These are phyloP conservation scores for Phytophthora ohioensis DNA, from an alignment of 352 stramenopile genomes.

Conservation along the genomic window DNA sequence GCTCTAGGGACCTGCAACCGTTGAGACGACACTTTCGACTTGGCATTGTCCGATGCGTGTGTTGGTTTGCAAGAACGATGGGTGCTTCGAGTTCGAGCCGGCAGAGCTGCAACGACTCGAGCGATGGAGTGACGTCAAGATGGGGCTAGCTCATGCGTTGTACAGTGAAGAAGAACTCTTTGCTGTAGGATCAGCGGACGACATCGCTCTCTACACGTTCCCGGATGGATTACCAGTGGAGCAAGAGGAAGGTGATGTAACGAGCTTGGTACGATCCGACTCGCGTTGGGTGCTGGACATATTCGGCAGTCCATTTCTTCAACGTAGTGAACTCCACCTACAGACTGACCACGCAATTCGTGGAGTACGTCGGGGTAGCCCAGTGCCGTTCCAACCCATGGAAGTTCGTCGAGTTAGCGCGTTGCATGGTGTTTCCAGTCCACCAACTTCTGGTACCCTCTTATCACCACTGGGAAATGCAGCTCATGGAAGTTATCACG, in stretches of 20 bases:
- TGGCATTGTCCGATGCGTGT: conserved; percentile 50
- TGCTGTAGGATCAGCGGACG: conserved; percentile 55
- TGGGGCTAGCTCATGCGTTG: conserved; percentile 60
- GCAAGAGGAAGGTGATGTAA: conserved; percentile 39
- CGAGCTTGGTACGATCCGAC: conserved; percentile 37
- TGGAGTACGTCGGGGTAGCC: conserved; percentile 42
- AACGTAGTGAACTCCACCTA: conserved; percentile 56
- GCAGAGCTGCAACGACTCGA: conserved; percentile 41
- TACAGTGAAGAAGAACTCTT: conserved; percentile 84
- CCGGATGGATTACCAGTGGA: conserved; percentile 44
- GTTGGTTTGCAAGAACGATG: conserved; percentile 85
- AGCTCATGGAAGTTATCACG: conserved; percentile 13
- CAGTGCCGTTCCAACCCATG: conserved; percentile 30
- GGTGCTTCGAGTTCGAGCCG: conserved; percentile 73
- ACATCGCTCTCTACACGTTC: conserved; percentile 72
- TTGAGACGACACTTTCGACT: neutral
- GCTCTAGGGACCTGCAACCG: neutral
- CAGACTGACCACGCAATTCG: conserved; percentile 70
- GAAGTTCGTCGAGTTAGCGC: conserved; percentile 40
- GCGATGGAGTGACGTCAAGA: conserved; percentile 62
- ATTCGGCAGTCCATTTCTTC: conserved; percentile 64
- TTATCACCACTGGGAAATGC: conserved; percentile 51
- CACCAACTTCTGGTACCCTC: conserved; percentile 9
- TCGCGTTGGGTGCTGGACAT: conserved; percentile 86
- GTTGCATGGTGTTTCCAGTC: conserved; percentile 1